phyloP scores from a whole-genome alignment of 2,329 filamentous ascomycete genomes.

The Tothia fuscella region DNA sequence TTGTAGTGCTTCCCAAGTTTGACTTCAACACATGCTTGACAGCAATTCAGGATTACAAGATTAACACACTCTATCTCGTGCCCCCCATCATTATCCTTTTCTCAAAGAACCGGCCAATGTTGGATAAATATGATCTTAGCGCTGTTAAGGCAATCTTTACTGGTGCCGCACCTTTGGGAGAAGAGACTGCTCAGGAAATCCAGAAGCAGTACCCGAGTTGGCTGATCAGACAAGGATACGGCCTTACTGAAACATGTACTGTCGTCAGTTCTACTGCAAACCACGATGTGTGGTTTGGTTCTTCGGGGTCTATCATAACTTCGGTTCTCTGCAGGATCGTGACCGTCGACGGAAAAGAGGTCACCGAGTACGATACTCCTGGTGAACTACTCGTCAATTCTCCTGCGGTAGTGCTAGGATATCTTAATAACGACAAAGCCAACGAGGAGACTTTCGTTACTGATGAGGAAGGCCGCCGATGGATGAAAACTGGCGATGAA shows the following conservation, averaged over 20 bases:
- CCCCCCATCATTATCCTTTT: conserved; percentile 74
- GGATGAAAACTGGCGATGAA: conserved; percentile 80
- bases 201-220: conserved; percentile 50
- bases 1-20: conserved; percentile 64
- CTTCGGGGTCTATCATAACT: conserved; percentile 58
- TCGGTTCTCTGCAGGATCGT: conserved; percentile 55
- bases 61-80: conserved; percentile 57
- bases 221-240: conserved; percentile 61
- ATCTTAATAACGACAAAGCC: conserved; percentile 75
- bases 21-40: conserved; percentile 54
- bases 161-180: conserved; percentile 66
- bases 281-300: conserved; percentile 57
- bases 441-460: conserved; percentile 71
- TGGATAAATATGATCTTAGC: conserved; percentile 58
- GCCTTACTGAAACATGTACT: conserved; percentile 66
- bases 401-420: conserved; percentile 68
- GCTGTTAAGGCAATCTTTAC: conserved; percentile 55
- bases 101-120: conserved; percentile 49
- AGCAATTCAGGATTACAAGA: conserved; percentile 56
- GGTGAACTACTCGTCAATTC: conserved; percentile 73
- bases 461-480: conserved; percentile 44
- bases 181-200: conserved; percentile 57
- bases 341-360: conserved; percentile 53
- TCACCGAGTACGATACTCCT: conserved; percentile 57
- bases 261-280: conserved; percentile 50